Base-by-base conservation (phyloP, 1,284 basidiomycete species). In the Salmacisia buchloeana region DNA sequence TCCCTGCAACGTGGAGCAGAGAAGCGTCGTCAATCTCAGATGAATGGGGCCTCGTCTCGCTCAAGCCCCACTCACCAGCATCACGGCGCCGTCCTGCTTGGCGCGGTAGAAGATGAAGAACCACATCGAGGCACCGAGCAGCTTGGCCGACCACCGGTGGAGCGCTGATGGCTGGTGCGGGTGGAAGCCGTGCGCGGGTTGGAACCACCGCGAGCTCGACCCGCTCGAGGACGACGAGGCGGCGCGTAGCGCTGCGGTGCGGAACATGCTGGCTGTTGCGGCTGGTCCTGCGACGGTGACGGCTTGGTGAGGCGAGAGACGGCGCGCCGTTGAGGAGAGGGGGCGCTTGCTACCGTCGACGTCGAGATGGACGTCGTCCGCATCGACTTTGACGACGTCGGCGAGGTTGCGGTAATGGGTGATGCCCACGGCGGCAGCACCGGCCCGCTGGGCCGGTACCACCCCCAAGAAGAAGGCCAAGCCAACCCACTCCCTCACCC, bases 41-140 rank as follows among this genome's bases (percentile, higher is more conserved):
- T 25, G 27, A 59, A 35, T 0, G 4, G 18, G 38, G 13, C 33
- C 23, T 2, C 25, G 25, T 7, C n/a, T n/a, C n/a, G n/a, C 2
- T 29, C 18, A 34, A 3, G 25, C 23, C 35, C 36, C 31, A 75
- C 74, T 72, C 67, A 79, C 77, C 43, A 79, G 66, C 23, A 79
- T 60, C 39, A 78, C 76, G 31, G 77, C 70, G 34, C 77, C 77
- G 58, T 79, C 77, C 64, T 79, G 74, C 64, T 74, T 77, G 43
- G 72, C 73, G 13, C 77, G 65, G 63, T 78, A 78, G 41, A 79
- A 70, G 64, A 79, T 75, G 72, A 72, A 79, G 65, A 79, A 79
- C 75, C 75, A 77, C 76, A 78, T 78, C 49, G 74, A 73, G 4
- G 70, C 77, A 31, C 77, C 77, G 21, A 79, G 65, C 18, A 79